Evolutionary conservation across 176 grass and related monocot species (phyloP).

Genomic region (Raddia guianensis): DNA sequence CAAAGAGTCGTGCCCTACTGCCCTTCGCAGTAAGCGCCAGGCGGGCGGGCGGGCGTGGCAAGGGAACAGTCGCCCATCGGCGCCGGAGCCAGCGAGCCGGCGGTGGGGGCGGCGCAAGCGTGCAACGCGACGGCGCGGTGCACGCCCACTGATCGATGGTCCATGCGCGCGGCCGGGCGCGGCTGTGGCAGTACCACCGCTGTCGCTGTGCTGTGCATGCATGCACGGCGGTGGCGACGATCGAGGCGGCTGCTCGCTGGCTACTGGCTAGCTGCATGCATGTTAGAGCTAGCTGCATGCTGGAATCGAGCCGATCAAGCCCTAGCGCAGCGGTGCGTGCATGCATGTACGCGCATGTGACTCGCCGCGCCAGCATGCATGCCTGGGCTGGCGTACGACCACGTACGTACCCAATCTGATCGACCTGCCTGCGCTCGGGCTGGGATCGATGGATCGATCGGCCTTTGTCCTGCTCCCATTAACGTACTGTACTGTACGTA

Average conservation of each 20-base stretch:
- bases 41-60: background rate
- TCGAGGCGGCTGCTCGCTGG: no score
- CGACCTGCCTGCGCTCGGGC: conserved; percentile 27
- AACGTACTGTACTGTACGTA: conserved; percentile 24
- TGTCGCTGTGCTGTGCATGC: no score
- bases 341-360: conserved; percentile 13
- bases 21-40: background rate
- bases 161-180: background rate
- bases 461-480: conserved; percentile 13
- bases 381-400: no score
- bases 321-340: background rate
- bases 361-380: conserved; percentile 11
- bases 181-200: background rate
- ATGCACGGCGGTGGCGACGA: background rate
- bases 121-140: background rate
- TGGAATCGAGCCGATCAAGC: background rate
- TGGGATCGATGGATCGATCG: background rate
- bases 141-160: background rate
- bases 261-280: background rate
- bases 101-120: background rate
- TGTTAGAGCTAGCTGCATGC: background rate
- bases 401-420: background rate
- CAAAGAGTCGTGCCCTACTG: no score
- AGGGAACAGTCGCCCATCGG: conserved; percentile 16
- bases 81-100: background rate